These are phyloP conservation scores for Populus alba DNA, from an alignment of 345 rosid genomes.

Conservation along the genomic window DNA sequence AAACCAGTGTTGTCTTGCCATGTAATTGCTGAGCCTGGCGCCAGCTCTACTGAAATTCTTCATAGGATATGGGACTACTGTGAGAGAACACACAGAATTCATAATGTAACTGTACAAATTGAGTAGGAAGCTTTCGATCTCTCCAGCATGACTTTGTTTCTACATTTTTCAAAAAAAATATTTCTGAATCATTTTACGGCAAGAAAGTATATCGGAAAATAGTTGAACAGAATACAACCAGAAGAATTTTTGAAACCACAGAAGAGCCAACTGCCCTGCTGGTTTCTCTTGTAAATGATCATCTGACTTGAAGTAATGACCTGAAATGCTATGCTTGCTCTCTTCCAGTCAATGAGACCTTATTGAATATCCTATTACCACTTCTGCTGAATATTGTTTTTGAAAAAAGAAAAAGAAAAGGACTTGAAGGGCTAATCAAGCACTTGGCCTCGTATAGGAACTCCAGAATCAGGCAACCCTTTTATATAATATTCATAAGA, in stretches of 20 bases:
- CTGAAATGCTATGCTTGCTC: background rate
- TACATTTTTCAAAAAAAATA: background rate
- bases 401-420: background rate
- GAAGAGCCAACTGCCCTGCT: too few species aligned
- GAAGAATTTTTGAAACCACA: background rate
- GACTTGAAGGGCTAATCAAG: background rate
- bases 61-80: constrained; percentile 51
- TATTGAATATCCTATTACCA: background rate
- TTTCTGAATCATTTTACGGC: background rate
- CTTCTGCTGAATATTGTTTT: too few species aligned
- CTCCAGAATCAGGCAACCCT: background rate
- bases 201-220: background rate
- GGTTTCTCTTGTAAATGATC: background rate
- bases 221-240: background rate
- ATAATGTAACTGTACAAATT: constrained; percentile 70
- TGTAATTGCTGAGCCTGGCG: constrained; percentile 51
- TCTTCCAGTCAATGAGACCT: background rate
- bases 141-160: background rate
- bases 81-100: constrained; percentile 47
- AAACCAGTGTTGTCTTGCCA: constrained; percentile 68
- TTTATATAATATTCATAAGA: too few species aligned
- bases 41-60: constrained; percentile 44
- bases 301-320: background rate
- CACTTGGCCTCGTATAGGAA: background rate
- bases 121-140: constrained; percentile 31